phyloP scores from a whole-genome alignment of 1,284 basidiomycete species.

The Cystobasidiaceae sp. region DNA sequence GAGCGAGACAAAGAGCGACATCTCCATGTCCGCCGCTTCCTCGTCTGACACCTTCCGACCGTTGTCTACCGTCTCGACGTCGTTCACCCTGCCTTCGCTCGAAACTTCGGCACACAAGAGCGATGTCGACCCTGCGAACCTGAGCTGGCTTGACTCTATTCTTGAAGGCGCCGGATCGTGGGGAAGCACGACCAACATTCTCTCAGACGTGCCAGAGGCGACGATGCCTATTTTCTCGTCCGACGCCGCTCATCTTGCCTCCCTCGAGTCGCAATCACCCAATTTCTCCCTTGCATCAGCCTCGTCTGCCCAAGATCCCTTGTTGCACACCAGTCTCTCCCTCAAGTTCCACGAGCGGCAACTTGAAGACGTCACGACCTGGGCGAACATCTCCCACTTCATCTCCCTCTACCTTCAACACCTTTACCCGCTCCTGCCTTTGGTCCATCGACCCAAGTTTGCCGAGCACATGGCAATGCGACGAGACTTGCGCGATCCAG shows the following conservation, averaged over 20 bases:
- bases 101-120: neutral
- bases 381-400: conserved; percentile 47
- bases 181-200: conserved; percentile 5
- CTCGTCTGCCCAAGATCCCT: neutral
- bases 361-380: conserved; percentile 47
- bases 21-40: neutral
- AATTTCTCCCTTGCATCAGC: conserved; percentile 9
- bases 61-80: neutral
- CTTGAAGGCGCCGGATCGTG: conserved; percentile 13
- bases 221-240: conserved; percentile 12
- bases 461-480: conserved; percentile 46
- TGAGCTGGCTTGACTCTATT: conserved; percentile 19
- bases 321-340: neutral
- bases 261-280: neutral
- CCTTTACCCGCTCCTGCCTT: conserved; percentile 46
- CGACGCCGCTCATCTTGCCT: neutral
- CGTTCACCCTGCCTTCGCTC: neutral
- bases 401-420: conserved; percentile 48
- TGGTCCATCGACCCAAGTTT: conserved; percentile 49
- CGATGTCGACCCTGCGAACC: conserved; percentile 8
- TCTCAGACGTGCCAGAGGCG: neutral
- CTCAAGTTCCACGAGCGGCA: conserved; percentile 31
- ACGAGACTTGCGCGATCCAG: conserved; percentile 45
- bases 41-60: conserved; percentile 1
- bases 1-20: neutral